Conservation (phyloP, 441 rosid genomes). For the Brassica hybrid region DNA sequence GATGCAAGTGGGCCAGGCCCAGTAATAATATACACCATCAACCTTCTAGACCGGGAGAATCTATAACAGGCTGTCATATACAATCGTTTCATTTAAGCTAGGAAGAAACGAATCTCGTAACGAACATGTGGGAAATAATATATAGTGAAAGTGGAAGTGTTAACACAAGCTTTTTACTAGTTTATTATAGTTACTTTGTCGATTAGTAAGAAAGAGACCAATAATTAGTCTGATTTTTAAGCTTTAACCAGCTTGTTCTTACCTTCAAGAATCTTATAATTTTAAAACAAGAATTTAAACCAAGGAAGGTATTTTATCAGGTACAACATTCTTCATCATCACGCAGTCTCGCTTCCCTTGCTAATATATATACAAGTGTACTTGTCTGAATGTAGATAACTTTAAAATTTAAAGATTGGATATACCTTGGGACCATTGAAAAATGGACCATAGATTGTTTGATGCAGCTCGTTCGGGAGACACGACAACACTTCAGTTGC, state of each 20-base stretch:
- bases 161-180: conserved; percentile 19
- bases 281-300: conserved; percentile 8
- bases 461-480: conserved; percentile 45
- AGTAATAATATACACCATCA: background rate
- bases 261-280: conserved; percentile 2
- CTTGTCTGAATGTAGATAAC: conserved; percentile 8
- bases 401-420: background rate
- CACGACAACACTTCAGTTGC: conserved; percentile 14
- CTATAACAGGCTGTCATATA: background rate
- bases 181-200: conserved; percentile 8
- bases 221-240: background rate
- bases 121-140: conserved; percentile 10
- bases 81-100: background rate
- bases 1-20: background rate
- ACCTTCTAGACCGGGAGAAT: background rate
- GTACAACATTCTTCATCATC: conserved; percentile 15
- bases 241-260: background rate
- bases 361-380: conserved; percentile 9
- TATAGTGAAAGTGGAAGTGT: conserved; percentile 25
- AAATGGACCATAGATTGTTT: conserved; percentile 40
- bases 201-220: conserved; percentile 23
- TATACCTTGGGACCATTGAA: conserved; percentile 19
- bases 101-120: conserved; percentile 14
- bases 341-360: conserved; percentile 5
- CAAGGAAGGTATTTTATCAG: conserved; percentile 12